Percentiles rank a stretch among this genome's conserved stretches.
These are phyloP conservation scores for Ammopiptanthus mongolicus DNA, from an alignment of 306 rosid species.

Conservation along the genomic window DNA sequence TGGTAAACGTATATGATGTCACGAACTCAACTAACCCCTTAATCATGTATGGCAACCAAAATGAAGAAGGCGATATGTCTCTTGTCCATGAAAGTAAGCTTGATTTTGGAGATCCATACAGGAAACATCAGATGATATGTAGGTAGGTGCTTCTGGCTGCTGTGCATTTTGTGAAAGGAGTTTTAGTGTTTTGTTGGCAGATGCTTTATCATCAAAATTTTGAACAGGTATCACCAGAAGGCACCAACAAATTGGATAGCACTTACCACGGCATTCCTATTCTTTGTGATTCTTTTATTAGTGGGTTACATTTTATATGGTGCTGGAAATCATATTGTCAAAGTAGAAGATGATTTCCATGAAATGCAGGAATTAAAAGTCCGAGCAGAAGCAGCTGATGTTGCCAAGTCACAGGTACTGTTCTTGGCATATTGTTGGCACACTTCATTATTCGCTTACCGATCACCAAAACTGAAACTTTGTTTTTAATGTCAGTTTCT, in stretches of 20 bases:
- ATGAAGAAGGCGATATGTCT: slow-evolving; percentile 74
- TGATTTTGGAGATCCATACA: slow-evolving; percentile 94
- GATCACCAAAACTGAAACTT: slow-evolving; percentile 12
- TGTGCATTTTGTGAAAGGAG: neutral
- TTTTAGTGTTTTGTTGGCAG: slow-evolving; percentile 13
- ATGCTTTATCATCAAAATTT: slow-evolving; percentile 23
- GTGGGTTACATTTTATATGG: slow-evolving; percentile 87
- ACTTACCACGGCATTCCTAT: slow-evolving; percentile 52
- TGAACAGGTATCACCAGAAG: slow-evolving; percentile 85
- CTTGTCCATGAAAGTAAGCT: slow-evolving; percentile 79
- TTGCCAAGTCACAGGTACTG: slow-evolving; percentile 93
- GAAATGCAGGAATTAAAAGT: slow-evolving; percentile 71
- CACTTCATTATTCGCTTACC: slow-evolving; percentile 14
- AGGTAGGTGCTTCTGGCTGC: slow-evolving; percentile 51
- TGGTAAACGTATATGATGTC: slow-evolving; percentile 85
- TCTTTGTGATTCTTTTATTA: slow-evolving; percentile 72
- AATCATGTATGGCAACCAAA: slow-evolving; percentile 84
- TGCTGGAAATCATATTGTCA: slow-evolving; percentile 88
- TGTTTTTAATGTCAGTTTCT: slow-evolving; percentile 58
- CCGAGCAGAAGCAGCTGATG: slow-evolving; percentile 88
- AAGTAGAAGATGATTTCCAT: slow-evolving; percentile 91
- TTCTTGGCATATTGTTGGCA: slow-evolving; percentile 8
- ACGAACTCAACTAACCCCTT: slow-evolving; percentile 72
- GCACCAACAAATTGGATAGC: slow-evolving; percentile 83
- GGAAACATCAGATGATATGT: slow-evolving; percentile 92